Base-by-base conservation (phyloP, 2,329 filamentous ascomycete species). In the Fusarium fracticaudum region DNA sequence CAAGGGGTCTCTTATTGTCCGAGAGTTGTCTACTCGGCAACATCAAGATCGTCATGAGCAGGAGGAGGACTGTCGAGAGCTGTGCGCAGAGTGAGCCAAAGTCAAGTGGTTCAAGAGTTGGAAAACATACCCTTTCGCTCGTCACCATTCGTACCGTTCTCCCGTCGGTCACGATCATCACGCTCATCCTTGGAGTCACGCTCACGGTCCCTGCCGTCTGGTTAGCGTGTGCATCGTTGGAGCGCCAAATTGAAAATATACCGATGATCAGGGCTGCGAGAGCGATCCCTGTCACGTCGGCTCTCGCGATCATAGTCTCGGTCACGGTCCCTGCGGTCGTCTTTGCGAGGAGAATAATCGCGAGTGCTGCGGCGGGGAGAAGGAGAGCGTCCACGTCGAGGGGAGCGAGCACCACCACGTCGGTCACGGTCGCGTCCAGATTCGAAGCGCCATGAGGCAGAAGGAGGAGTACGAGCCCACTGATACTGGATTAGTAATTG, bases 381-480 rank as follows among this genome's bases (percentile, higher is more conserved):
- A 64, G 93, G 93, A 71, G 94, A 93, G 69, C 94, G 92, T 77
- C 92, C 88, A 72, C 90, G 88, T 69, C 91, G 91, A 74, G 90
- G 90, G 77, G 91, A 90, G 60, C 90, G 89, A 76, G 87, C 89
- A 67, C 87, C 88, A 74, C 79, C 79, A 71, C 86, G 87, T 68
- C 91, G 89, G 70, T 92, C 91, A 75, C 91, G 93, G 79, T 94
- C 93, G 80, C 93, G 91, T 70, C 95, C 96, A 77, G 94, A 95
- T 84, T 98, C 96, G 82, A 99, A 99, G 72, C 96, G 94, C 96
- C 96, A 99, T 37, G 95, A 98, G 60, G 96, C 96, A 76, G 96
- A 98, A 57, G 96, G 96, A 79, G 96, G 96, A 80, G 96, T 99
- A 79, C 96, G 94, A 79, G 96, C 96, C 96, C 96, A 99, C 96